Percentiles rank a stretch among this genome's conserved stretches.
These are phyloP conservation scores for Conringia planisiliqua DNA, from an alignment of 345 rosid genomes.

Conservation along the genomic window DNA sequence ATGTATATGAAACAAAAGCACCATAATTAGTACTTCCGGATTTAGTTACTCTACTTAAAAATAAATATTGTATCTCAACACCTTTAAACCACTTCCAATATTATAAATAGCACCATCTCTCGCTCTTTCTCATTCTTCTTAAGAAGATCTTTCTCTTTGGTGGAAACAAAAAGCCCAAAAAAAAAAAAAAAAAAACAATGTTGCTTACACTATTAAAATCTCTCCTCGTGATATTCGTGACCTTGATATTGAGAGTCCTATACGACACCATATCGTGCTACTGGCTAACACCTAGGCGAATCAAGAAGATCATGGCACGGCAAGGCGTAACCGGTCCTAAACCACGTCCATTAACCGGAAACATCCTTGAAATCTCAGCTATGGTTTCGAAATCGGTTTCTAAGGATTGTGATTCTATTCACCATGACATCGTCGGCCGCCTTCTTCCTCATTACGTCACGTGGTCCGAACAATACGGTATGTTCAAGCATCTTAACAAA, in stretches of 20 bases:
- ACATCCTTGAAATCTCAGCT: slow-evolving; percentile 63
- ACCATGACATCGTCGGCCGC: slow-evolving; percentile 75
- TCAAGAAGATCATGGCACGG: slow-evolving; percentile 64
- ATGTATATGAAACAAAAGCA: not conserved
- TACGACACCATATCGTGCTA: slow-evolving; percentile 63
- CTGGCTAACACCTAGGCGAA: slow-evolving; percentile 74
- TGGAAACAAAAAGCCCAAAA: not conserved
- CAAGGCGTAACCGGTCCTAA: slow-evolving; percentile 94
- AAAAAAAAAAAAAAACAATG: not conserved
- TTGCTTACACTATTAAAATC: slow-evolving; percentile 27
- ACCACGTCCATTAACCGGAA: slow-evolving; percentile 72
- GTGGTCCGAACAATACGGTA: slow-evolving; percentile 85
- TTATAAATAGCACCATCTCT: slow-evolving; percentile 9
- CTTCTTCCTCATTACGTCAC: slow-evolving; percentile 81
- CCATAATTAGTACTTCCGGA: not conserved
- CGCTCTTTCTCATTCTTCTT: not conserved
- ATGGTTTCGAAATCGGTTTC: slow-evolving; percentile 62
- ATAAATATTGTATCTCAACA: not conserved
- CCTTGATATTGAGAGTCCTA: slow-evolving; percentile 37
- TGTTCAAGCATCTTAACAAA: not conserved
- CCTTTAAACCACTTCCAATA: not conserved
- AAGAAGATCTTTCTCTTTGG: not conserved
- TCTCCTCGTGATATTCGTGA: slow-evolving; percentile 35
- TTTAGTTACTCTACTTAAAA: not conserved
- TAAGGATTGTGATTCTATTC: slow-evolving; percentile 53